Conservation (phyloP, 2,329 filamentous ascomycete species). For the Arthrocladium fulminans region DNA sequence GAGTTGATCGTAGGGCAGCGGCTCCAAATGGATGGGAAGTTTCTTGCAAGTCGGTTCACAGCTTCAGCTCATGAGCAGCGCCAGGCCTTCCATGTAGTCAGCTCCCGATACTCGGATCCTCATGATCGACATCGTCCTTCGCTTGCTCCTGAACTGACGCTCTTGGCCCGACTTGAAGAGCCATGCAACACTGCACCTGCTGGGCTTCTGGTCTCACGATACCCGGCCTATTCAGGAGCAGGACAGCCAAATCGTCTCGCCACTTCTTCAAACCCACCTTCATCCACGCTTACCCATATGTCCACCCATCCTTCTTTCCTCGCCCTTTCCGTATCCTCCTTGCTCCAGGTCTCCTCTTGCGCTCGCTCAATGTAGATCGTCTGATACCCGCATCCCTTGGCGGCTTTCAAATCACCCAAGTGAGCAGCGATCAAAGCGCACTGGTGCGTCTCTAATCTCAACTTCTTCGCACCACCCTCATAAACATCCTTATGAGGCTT, state of each 20-base stretch:
- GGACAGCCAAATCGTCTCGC: constrained; percentile 38
- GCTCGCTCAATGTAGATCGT: constrained; percentile 66
- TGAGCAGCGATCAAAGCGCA: constrained; percentile 74
- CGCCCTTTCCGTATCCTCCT: constrained; percentile 43
- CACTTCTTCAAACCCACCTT: constrained; percentile 45
- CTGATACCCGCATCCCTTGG: constrained; percentile 54
- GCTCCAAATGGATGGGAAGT: not conserved
- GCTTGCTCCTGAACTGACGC: not conserved
- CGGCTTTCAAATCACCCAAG: constrained; percentile 58
- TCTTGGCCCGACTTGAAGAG: not conserved
- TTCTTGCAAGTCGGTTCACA: too few relatives aligned
- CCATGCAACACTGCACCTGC: not conserved
- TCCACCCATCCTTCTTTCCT: constrained; percentile 56
- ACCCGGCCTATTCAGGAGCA: not conserved
- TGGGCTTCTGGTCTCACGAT: constrained; percentile 4
- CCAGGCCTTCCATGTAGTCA: not conserved
- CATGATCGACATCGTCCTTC: not conserved
- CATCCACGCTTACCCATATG: constrained; percentile 46
- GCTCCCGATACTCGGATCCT: constrained; percentile 1
- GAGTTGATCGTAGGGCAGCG: too few relatives aligned
- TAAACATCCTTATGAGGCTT: constrained; percentile 63
- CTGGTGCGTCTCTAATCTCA: constrained; percentile 50
- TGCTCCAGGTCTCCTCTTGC: constrained; percentile 54
- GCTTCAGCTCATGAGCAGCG: not conserved
- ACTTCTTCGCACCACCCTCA: constrained; percentile 52